Base-by-base conservation (phyloP, 257 asterid species). In the Echites panduratus region DNA sequence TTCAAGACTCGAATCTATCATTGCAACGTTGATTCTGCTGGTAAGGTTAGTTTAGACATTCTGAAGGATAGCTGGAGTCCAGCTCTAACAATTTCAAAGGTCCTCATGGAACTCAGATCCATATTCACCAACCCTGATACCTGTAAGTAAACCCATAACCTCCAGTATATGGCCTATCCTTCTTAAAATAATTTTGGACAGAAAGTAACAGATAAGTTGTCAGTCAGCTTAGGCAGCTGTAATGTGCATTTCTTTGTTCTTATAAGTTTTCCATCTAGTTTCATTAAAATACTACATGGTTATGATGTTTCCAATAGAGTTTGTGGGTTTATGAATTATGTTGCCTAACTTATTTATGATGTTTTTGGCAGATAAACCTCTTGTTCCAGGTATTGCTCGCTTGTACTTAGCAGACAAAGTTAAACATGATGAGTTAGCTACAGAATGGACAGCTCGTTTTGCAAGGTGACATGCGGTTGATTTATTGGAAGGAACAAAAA, bases 51-150 rank as follows among this genome's bases (percentile, higher is more conserved):
- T 80, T 79, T 94, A 87, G 95, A 87, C 81, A 91, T 91, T 72
- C 81, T 94, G 90, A 88, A 89, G 83, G 97, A 94, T 68, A 88
- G 89, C 32, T 94, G 99, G 99, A 94, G 98, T 72, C 99, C 99
- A 0, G 97, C 99, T 52, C 81, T 94, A 73, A 94, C 99, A 47
- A 88, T 94, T 78, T 89, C 98, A 0, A 94, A 86, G 80, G 89
- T 94, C 75, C 83, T 94, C 57, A 84, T 89, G 72, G 96, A 97
- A 2, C 89, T 94, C 76, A 81, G 89, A 81, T 94, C 97, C 32
- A 86, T 94, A 67, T 91, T 91, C 75, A 86, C 89, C 70, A 83
- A 77, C 72, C 96, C 99, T 54, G 95, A 87, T 70, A 75, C 95
- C 27, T 77, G 97, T 94, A 82, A 83, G 97, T 72, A 70, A 69